These are phyloP conservation scores for Populus euphratica DNA, from an alignment of 345 rosid species.

Conservation along the genomic window DNA sequence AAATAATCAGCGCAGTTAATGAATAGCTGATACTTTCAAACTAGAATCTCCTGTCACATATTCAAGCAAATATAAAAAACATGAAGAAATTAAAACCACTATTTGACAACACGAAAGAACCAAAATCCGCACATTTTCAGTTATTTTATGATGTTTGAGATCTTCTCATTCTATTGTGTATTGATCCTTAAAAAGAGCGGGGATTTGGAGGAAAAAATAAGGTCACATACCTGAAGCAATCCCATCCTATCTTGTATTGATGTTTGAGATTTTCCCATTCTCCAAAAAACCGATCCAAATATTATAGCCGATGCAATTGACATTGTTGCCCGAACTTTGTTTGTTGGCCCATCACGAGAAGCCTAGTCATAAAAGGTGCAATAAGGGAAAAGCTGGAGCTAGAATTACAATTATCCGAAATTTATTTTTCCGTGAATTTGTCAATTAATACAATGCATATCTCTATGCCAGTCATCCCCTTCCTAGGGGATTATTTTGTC, in stretches of 20 bases:
- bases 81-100: neutral
- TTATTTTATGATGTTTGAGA: too few relatives aligned
- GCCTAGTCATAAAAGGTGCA: conserved; percentile 47
- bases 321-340: conserved; percentile 95
- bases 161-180: neutral
- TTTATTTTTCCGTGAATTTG: neutral
- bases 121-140: neutral
- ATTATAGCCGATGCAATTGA: conserved; percentile 94
- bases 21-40: neutral
- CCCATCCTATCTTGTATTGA: conserved; percentile 98
- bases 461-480: neutral
- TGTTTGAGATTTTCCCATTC: conserved; percentile 91
- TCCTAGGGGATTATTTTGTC: neutral
- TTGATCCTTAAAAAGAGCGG: neutral
- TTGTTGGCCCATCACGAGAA: conserved; percentile 95
- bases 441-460: conserved; percentile 2
- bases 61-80: conserved; percentile 5
- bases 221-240: conserved; percentile 72
- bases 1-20: neutral
- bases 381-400: conserved; percentile 16
- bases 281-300: conserved; percentile 98
- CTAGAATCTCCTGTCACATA: neutral
- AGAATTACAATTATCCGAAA: conserved; percentile 4
- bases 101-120: neutral
- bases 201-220: conserved; percentile 13